Evolutionary conservation across 257 asterid species (phyloP).

Genomic region (Solanum gracilifrons): DNA sequence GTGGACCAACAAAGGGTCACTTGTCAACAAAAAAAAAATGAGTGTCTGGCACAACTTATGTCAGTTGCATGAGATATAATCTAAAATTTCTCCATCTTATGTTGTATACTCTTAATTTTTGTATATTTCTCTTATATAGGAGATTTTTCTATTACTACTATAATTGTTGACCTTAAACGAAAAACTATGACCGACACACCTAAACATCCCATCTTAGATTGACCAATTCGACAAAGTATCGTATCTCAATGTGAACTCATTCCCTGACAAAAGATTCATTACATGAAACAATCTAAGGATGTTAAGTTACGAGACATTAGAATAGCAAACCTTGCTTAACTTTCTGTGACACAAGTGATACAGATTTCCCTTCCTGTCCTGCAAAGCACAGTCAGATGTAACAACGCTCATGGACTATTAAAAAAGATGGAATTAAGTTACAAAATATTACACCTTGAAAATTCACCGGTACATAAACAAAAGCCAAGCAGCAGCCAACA

Average conservation of each 20-base stretch:
- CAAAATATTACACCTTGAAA: constrained; percentile 57
- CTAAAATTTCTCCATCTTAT: neutral
- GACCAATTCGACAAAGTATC: neutral
- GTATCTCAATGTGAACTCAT: neutral
- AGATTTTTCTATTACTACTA: neutral
- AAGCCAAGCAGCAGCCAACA: constrained; percentile 51
- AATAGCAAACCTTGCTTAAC: constrained; percentile 55
- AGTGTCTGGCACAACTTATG: neutral
- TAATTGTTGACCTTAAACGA: neutral
- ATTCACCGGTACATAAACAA: constrained; percentile 75
- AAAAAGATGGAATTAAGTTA: neutral
- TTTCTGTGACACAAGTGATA: constrained; percentile 51
- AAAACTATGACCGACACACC: neutral
- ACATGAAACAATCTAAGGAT: neutral
- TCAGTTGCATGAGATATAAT: neutral
- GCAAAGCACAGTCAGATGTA: constrained; percentile 13
- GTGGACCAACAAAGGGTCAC: neutral
- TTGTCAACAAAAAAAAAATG: neutral
- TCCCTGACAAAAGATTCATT: neutral
- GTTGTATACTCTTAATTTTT: neutral
- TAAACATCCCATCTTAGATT: neutral
- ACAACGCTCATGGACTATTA: neutral
- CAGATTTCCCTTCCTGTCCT: constrained; percentile 89
- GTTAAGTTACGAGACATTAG: neutral
- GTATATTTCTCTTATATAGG: neutral